A percentile compares a stretch with the other conserved stretches of the same genome.
Conservation (phyloP, 352 stramenopile genomes). For the Pythium periplocum region DNA sequence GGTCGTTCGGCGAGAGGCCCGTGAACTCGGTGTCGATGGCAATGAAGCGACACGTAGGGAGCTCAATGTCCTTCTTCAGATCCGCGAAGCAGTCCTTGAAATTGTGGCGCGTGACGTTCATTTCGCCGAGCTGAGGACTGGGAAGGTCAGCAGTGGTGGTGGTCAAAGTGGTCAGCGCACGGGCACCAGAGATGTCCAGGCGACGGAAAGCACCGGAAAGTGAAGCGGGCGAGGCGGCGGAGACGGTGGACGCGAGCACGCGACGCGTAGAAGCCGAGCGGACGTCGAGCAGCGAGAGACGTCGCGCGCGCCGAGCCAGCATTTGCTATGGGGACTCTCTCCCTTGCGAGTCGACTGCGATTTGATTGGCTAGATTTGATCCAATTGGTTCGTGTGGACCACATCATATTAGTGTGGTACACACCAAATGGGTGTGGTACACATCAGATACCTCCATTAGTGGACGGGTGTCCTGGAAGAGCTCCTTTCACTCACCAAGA, state of each 20-base stretch:
- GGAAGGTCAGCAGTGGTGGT: neutral
- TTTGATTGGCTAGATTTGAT: conserved; percentile 6
- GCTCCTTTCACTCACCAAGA: too few relatives aligned
- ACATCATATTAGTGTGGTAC: neutral
- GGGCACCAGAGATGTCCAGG: too few relatives aligned
- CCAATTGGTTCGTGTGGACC: conserved; percentile 4
- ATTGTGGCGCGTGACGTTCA: conserved; percentile 84
- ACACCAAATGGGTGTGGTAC: too few relatives aligned
- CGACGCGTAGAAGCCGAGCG: neutral
- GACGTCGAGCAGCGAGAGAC: neutral
- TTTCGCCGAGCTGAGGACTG: conserved; percentile 16
- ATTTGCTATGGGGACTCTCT: neutral
- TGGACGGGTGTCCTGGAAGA: too few relatives aligned
- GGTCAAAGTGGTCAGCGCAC: too few relatives aligned
- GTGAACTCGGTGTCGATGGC: conserved; percentile 86
- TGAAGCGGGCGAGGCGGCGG: neutral
- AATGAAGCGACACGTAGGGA: conserved; percentile 61
- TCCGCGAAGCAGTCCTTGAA: conserved; percentile 56
- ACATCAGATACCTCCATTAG: too few relatives aligned
- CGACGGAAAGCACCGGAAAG: conserved; percentile 1
- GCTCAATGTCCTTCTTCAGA: conserved; percentile 51
- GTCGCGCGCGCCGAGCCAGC: conserved; percentile 7
- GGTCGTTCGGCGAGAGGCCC: conserved; percentile 60
- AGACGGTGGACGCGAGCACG: neutral
- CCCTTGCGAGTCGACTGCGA: neutral